phyloP scores from a whole-genome alignment of 257 asterid genomes.

The Nicotiana benthamiana region DNA sequence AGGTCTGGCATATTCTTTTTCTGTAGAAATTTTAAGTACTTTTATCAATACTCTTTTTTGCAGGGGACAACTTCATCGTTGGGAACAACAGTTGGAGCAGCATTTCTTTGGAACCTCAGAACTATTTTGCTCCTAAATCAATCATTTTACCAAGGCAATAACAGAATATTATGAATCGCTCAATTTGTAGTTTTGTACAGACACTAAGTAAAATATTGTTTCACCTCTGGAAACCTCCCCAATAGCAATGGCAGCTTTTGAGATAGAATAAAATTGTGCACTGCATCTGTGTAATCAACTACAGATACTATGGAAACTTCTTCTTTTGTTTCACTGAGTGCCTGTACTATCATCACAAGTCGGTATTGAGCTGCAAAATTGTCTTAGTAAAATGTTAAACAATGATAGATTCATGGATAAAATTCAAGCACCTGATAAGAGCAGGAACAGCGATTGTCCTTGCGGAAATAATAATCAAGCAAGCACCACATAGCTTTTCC shows the following conservation, averaged over 20 bases:
- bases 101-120: not conserved
- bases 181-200: not conserved
- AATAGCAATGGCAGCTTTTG: constrained; percentile 78
- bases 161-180: not conserved
- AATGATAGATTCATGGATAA: not conserved
- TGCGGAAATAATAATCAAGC: constrained; percentile 92
- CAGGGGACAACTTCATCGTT: not conserved
- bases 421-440: constrained; percentile 46
- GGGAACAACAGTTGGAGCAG: not conserved
- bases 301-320: constrained; percentile 83
- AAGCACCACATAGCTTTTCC: constrained; percentile 99
- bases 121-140: not conserved
- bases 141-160: not conserved
- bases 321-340: constrained; percentile 31
- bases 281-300: constrained; percentile 88
- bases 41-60: not conserved
- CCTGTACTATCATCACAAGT: constrained; percentile 36
- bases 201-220: not conserved
- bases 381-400: not conserved
- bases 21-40: not conserved
- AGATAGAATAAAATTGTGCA: constrained; percentile 86
- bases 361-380: constrained; percentile 5
- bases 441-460: constrained; percentile 56
- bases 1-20: not conserved
- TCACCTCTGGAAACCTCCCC: constrained; percentile 98